These are phyloP conservation scores for Lactarius evosmus DNA, from an alignment of 768 basidiomycete genomes.

Conservation along the genomic window DNA sequence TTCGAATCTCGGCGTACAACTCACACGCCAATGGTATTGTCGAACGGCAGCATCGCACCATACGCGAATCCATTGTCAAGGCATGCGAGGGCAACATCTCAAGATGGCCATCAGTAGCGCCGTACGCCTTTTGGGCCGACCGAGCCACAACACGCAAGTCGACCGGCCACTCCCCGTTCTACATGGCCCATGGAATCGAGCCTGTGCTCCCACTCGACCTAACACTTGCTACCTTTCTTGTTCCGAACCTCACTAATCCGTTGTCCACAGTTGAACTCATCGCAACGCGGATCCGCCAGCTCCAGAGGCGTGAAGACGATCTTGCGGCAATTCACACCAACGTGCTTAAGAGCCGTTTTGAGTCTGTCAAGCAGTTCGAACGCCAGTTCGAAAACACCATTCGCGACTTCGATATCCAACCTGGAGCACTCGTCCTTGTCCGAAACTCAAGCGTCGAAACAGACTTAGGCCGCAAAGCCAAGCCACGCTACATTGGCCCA, in stretches of 20 bases:
- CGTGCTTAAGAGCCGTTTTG: not conserved
- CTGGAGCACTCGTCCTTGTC: constrained; percentile 30
- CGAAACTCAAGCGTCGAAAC: constrained; percentile 31
- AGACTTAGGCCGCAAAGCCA: constrained; percentile 28
- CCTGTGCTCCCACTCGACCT: constrained; percentile 31
- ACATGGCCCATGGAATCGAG: constrained; percentile 25
- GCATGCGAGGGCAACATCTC: constrained; percentile 34
- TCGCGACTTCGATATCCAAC: constrained; percentile 30
- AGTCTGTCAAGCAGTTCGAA: constrained; percentile 10
- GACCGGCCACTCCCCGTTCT: constrained; percentile 36
- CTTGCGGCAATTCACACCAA: not conserved
- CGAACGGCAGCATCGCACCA: constrained; percentile 34
- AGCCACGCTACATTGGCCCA: constrained; percentile 30
- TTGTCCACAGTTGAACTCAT: constrained; percentile 26
- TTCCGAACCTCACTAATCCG: not conserved
- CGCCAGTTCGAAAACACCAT: constrained; percentile 18
- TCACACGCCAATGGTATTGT: constrained; percentile 41
- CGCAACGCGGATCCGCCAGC: constrained; percentile 6
- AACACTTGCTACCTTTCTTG: constrained; percentile 2
- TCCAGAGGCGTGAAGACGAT: constrained; percentile 20
- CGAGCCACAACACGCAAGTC: constrained; percentile 33
- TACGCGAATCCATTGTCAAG: constrained; percentile 38
- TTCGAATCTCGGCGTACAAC: constrained; percentile 43
- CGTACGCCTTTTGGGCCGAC: constrained; percentile 40
- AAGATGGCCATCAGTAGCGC: constrained; percentile 35